Evolutionary conservation across 805 yeast species (phyloP).

Genomic region (Cyberlindnera petersonii): DNA sequence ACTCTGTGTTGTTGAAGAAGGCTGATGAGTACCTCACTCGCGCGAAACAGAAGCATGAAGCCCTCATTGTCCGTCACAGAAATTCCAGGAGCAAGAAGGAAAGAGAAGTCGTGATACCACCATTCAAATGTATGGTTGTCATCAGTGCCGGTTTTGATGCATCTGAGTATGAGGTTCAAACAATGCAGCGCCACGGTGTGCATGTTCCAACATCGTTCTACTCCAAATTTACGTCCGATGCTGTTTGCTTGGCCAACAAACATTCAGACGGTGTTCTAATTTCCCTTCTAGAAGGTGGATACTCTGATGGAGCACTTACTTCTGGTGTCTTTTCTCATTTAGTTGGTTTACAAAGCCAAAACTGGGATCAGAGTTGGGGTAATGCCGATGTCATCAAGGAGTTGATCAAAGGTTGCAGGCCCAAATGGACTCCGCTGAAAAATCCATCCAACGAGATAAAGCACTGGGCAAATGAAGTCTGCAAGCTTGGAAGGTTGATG

Average conservation of each 20-base stretch:
- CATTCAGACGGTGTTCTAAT: constrained; percentile 58
- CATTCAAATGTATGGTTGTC: constrained; percentile 57
- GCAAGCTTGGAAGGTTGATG: constrained; percentile 58
- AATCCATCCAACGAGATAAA: constrained; percentile 49
- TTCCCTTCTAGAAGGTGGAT: constrained; percentile 81
- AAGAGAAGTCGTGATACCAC: constrained; percentile 15
- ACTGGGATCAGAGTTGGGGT: constrained; percentile 67
- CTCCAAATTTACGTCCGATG: constrained; percentile 66
- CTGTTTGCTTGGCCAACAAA: constrained; percentile 61
- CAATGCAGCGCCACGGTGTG: constrained; percentile 81
- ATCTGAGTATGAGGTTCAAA: constrained; percentile 73
- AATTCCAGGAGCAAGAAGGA: constrained; percentile 4
- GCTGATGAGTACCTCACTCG: constrained; percentile 61
- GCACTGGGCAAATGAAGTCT: constrained; percentile 62
- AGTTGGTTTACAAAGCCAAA: constrained; percentile 57
- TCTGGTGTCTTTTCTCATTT: constrained; percentile 80
- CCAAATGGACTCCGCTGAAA: constrained; percentile 58
- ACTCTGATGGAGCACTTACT: constrained; percentile 73
- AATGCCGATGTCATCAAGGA: constrained; percentile 58
- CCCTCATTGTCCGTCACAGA: not conserved
- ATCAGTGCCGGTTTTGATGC: constrained; percentile 89
- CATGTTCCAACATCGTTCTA: constrained; percentile 81
- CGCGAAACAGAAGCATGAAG: constrained; percentile 42
- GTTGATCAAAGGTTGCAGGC: constrained; percentile 63
- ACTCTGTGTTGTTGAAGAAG: constrained; percentile 56